These are phyloP conservation scores for Nyssa sinensis DNA, from an alignment of 148 eudicot species.

Conservation along the genomic window DNA sequence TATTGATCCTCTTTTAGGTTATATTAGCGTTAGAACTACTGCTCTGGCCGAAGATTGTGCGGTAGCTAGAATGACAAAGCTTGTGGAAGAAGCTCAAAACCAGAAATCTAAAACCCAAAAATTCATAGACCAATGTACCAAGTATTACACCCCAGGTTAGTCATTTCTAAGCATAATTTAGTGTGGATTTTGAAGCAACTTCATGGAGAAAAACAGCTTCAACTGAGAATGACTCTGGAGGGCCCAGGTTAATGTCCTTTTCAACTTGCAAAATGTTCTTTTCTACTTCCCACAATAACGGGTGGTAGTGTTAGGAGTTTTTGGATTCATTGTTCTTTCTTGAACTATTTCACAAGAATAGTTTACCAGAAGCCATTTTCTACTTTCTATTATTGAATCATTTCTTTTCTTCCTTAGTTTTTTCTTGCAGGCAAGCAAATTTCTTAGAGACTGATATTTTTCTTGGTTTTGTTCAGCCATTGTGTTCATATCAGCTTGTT, in stretches of 20 bases:
- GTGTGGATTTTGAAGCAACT: neutral
- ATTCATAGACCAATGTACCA: constrained; percentile 71
- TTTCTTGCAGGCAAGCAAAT: neutral
- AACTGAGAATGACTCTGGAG: too few relatives aligned
- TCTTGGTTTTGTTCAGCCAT: constrained; percentile 52
- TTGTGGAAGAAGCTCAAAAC: constrained; percentile 91
- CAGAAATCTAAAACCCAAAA: constrained; percentile 68
- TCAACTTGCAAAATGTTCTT: too few relatives aligned
- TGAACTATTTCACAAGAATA: neutral
- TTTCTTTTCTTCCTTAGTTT: too few relatives aligned
- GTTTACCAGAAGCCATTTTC: neutral
- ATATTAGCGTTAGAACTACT: constrained; percentile 62
- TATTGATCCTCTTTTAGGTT: constrained; percentile 40
- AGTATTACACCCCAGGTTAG: constrained; percentile 89
- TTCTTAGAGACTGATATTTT: neutral
- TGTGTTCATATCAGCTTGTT: constrained; percentile 51
- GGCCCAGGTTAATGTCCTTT: neutral
- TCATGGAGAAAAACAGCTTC: too few relatives aligned
- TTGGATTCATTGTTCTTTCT: too few relatives aligned
- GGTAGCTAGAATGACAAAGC: constrained; percentile 84
- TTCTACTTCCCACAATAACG: neutral
- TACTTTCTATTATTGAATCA: neutral
- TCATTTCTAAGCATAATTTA: neutral
- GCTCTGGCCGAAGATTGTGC: constrained; percentile 77
- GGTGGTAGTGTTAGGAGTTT: neutral